Evolutionary conservation across 257 asterid genomes (phyloP).

Genomic region (Primulina huaijiensis): DNA sequence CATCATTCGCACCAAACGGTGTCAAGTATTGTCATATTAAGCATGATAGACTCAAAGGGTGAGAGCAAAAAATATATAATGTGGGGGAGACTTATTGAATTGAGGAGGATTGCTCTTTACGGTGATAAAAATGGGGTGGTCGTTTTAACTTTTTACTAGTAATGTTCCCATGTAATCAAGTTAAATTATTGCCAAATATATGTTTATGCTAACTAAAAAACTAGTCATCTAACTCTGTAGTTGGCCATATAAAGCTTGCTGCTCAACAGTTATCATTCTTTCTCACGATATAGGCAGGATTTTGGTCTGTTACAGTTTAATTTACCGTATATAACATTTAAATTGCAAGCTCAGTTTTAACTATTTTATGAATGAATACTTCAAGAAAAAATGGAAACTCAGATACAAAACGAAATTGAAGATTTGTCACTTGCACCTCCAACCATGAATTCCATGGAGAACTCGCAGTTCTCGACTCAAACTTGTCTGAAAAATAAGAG

Average conservation of each 20-base stretch:
- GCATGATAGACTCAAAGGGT: too few relatives aligned
- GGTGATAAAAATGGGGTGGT: too few relatives aligned
- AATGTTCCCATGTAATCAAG: neutral
- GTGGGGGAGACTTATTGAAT: too few relatives aligned
- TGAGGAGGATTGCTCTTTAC: neutral
- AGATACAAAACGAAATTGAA: constrained; percentile 53
- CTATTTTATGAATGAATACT: neutral
- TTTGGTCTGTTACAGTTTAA: constrained; percentile 34
- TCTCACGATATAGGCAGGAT: constrained; percentile 38
- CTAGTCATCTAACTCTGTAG: constrained; percentile 32
- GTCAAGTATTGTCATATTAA: too few relatives aligned
- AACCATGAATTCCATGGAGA: constrained; percentile 53
- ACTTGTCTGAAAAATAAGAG: constrained; percentile 40
- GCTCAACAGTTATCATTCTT: constrained; percentile 42
- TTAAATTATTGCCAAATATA: constrained; percentile 31
- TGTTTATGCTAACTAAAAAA: constrained; percentile 56
- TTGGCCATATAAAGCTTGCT: constrained; percentile 69
- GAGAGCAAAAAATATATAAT: too few relatives aligned
- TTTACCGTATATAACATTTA: constrained; percentile 22
- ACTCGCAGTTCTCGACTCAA: constrained; percentile 61
- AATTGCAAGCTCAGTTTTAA: constrained; percentile 1
- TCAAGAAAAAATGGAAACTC: constrained; percentile 43
- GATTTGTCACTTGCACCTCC: constrained; percentile 55
- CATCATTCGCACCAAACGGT: too few relatives aligned
- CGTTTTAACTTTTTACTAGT: neutral